Base-by-base conservation (phyloP, 2,329 filamentous ascomycete species). In the Aureobasidium sp. region DNA sequence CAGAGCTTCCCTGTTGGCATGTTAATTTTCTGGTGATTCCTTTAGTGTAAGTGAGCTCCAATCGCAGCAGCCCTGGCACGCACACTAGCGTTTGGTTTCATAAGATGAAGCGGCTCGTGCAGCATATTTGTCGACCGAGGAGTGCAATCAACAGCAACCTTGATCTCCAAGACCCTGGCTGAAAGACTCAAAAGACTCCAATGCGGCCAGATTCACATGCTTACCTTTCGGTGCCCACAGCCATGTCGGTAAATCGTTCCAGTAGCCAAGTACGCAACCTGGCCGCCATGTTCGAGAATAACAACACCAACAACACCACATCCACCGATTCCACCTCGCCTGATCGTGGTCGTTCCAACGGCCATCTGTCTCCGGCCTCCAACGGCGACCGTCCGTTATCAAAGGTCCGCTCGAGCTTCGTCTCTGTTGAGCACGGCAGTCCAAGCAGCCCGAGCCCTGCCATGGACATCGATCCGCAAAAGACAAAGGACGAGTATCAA, bases 281-380 rank as follows among this genome's bases (percentile, higher is more conserved):
- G 62, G 73, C 78, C 69, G 78, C 78, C 62, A 76, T 80, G 72
- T 80, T 80, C 70, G 78, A 80, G 71, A 74, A 71, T 66, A 76
- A 73, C 46, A 46, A 47, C 44, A 27, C 32, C 17, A 23, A 13
- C 53, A 32, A 26, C 36, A 47, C 32, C 53, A 47, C 55, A 15
- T n/a, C 29, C 55, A 26, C 44, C 66, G 70, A 73, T 61, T 68
- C 73, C 62, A 68, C 67, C 29, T 72, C 73, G 68, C 73, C 75
- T 69, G 73, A 77, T 66, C 76, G 77, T 67, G 77, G 77, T 61
- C 74, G 77, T 64, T 79, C 64, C 71, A 71, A 61, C 66, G 74
- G 70, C 67, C 70, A 69, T 61, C 62, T 64, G 39, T 62, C 34
- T 67, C 66, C 61, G 62, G 69, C 57, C 65, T 68, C 64, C 64